Percentiles rank a stretch among this genome's conserved stretches.
These are phyloP conservation scores for Aegilops tauschii DNA, from an alignment of 176 grass and related monocot genomes.

Conservation along the genomic window DNA sequence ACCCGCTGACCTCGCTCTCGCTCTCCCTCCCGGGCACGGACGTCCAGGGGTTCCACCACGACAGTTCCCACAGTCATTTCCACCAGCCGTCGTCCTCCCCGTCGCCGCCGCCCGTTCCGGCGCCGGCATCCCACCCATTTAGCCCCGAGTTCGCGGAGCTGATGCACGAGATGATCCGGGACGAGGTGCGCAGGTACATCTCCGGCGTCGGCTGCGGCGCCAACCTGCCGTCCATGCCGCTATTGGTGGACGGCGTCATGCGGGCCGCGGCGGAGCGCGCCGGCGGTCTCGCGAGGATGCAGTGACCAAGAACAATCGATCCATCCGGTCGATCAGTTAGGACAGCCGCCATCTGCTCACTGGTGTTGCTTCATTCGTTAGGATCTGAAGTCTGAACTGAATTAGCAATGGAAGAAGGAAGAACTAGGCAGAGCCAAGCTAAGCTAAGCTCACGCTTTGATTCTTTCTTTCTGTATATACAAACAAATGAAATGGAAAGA, in stretches of 20 bases:
- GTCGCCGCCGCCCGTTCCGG: not conserved
- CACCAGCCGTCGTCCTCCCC: slow-evolving; percentile 24
- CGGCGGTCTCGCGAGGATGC: not conserved
- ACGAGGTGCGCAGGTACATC: slow-evolving; percentile 78
- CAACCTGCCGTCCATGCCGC: slow-evolving; percentile 24
- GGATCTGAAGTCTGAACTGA: not conserved
- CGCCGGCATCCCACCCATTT: not conserved
- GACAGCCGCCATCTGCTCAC: too few relatives aligned
- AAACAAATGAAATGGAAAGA: not conserved
- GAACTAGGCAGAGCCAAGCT: not conserved
- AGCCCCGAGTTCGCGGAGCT: slow-evolving; percentile 18
- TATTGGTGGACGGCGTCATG: slow-evolving; percentile 24
- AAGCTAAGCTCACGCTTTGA: not conserved
- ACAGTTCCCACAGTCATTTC: slow-evolving; percentile 37
- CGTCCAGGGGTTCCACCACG: slow-evolving; percentile 24
- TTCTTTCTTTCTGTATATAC: not conserved
- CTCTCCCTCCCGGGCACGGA: slow-evolving; percentile 57
- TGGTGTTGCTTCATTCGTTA: not conserved
- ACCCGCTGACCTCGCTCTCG: slow-evolving; percentile 67
- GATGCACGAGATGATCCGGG: slow-evolving; percentile 78
- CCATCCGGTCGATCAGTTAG: too few relatives aligned
- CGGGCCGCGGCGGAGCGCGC: not conserved
- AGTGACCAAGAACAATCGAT: not conserved
- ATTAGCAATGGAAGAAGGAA: not conserved
- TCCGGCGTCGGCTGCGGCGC: slow-evolving; percentile 12